These are phyloP conservation scores for Trametes versicolor DNA, from an alignment of 1,284 basidiomycete species.

Conservation along the genomic window DNA sequence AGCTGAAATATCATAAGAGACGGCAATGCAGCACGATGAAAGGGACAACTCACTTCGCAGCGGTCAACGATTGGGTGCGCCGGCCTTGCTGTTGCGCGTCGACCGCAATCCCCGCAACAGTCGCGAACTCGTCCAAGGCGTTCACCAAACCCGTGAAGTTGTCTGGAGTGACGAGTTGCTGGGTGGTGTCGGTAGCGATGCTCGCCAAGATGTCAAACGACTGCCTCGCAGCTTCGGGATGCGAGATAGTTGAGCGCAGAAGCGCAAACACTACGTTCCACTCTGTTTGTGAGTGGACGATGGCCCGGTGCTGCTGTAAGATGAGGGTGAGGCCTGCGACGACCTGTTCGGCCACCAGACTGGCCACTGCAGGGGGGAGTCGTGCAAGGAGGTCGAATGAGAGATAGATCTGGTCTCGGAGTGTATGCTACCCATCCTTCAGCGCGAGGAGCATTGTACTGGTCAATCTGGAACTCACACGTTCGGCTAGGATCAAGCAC, in stretches of 20 bases:
- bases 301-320: constrained; percentile 76
- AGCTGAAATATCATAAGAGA: constrained; percentile 54
- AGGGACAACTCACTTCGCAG: constrained; percentile 56
- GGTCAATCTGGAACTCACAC: constrained; percentile 55
- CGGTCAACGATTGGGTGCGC: constrained; percentile 59
- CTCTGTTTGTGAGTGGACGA: constrained; percentile 91
- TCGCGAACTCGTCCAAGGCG: constrained; percentile 89
- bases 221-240: constrained; percentile 88
- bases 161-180: constrained; percentile 74
- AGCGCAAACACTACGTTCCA: constrained; percentile 95
- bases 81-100: constrained; percentile 66
- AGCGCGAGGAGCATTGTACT: neutral
- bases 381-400: constrained; percentile 91
- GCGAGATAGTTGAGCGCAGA: constrained; percentile 86
- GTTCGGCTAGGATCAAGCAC: constrained; percentile 81
- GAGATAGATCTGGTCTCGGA: constrained; percentile 94
- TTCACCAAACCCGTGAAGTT: constrained; percentile 87
- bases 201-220: constrained; percentile 82
- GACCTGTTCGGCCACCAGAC: constrained; percentile 90
- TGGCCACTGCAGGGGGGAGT: constrained; percentile 81
- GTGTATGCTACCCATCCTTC: constrained; percentile 29
- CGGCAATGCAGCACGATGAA: neutral
- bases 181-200: constrained; percentile 67
- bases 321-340: constrained; percentile 86
- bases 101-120: constrained; percentile 69